Evolutionary conservation across 257 asterid species (phyloP), one percentile per base, ranked within the genome.

Genomic region (Apocynum venetum): DNA sequence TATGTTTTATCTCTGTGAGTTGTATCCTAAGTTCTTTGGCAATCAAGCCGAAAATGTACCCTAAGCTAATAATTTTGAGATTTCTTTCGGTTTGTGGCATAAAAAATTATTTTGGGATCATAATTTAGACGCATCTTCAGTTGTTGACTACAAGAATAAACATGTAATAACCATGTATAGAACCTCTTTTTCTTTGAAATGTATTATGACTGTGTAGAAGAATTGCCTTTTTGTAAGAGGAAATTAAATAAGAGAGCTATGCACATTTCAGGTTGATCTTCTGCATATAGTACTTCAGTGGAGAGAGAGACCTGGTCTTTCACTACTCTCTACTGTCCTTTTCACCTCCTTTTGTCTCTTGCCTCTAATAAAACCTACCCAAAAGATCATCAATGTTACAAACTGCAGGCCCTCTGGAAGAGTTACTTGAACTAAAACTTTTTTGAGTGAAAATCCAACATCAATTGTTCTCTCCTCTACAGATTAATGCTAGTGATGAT

Each of bases 401-500:
- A 71, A 38, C 66, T 15, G 43, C 53, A 35, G 64, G 46, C 71
- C 9, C 49, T 64, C 69, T 53, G 13, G 57, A 55, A 49, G 38
- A 51, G 11, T 61, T 78, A 7, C 40, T 1, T 36, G 31, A 51
- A 43, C 12, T 69, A 19, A 25, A 52, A 64, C 15, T 4, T 36
- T 6, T 67, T 71, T 72, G 59, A 15, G 4, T 47, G 48, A 65
- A 10, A 60, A 25, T 44, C 72, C 61, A 36, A 47, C 51, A 44
- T 19, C 43, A 47, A 49, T 35, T 47, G 72, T 82, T 79, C 80
- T 76, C 79, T 85, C 78, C 57, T 56, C 84, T 82, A 61, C 96
- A 95, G 99, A 89, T 96, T 79, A 96, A 96, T 86, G 99, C 99
- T 73, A 96, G 99, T 83, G 99, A 96, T 87, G 97, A 96, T 82